Evolutionary conservation across 257 asterid genomes (phyloP), one percentile per base, ranked within the genome.

Genomic region (Gentiana dahurica): DNA sequence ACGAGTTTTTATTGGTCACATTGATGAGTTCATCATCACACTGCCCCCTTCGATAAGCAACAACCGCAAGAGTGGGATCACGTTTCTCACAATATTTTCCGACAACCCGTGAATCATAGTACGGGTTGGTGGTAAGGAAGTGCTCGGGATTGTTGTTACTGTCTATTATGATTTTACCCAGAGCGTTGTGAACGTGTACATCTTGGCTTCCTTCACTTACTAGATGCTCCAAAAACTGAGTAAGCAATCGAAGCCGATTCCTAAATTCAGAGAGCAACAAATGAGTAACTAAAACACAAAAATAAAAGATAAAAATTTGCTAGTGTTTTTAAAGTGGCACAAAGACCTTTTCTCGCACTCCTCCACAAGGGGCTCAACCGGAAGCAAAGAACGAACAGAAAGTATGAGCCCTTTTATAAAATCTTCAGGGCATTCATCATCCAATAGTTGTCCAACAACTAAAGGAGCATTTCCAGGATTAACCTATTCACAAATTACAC

Each of bases 161-260:
- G 56, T 92, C 99, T 59, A 92, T 92, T 55, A 92, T 88, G 75
- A 92, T 92, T 82, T 92, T 92, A 61, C 99, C 99, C 80, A 92
- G 78, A 58, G 97, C 97, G 71, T 92, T 92, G 82, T 92, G 99
- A 43, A 92, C 99, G 63, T 92, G 99, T 49, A 92, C 99, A 73
- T 92, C 99, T 72, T 92, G 97, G 75, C 97, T 88, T 71, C 99
- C 99, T 76, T 92, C 99, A 54, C 96, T 88, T 85, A 92, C 99
- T 70, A 92, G 99, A 79, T 88, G 97, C 89, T 92, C 99, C 89
- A 92, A 67, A 67, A 92, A 92, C 58, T 92, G 99, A 60, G 99
- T 88, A 61, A 92, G 95, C 51, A 92, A 75, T 53, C 99, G 99
- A 67, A 92, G 96, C 41, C 97, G 97, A 64, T 92, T 92, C 92